Base-by-base conservation (phyloP, 2,329 filamentous ascomycete species). In the Paecilomyces formosus region DNA sequence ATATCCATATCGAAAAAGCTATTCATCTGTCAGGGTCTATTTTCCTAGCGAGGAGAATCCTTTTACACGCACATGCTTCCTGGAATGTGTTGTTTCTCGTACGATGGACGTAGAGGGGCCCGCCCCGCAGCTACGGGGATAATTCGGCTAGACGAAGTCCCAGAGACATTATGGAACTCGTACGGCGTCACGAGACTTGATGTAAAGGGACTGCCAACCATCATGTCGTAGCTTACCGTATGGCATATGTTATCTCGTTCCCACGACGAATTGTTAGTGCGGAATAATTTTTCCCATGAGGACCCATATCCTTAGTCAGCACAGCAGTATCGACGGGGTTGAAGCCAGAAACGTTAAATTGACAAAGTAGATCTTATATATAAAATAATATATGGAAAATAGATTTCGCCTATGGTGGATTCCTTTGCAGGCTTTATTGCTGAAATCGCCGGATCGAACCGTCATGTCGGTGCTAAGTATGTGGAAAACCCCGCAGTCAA, bases 1-100 rank as follows among this genome's bases (percentile, higher is more conserved):
- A 58, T 15, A 22, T 70, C 67, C 64, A 71, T 67, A 49, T 70
- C 62, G 55, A 72, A 67, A 55, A 71, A 69, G 8, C 69, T 71
- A 24, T n/a, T 15, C 18, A 13, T 54, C 33, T 35, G 55, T 55
- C 49, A 54, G n/a, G 39, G 35, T 49, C 31, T 31, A 18, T 57
- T 13, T 12, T 18, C 22, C 33, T 13, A 24, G 28, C 4, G 9
- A n/a, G 39, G 39, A n/a, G 39, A 9, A 18, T 15, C 9, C 8
- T 9, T 18, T n/a, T 45, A 1, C 4, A 49, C 57, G 30, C 64
- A 69, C 67, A 68, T 55, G 8, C 66, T 65, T 6, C 61, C 60
- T 22, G 66, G 65, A n/a, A 69, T 65, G 21, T 68, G 65, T 9
- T 63, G 60, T 3, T 55, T 52, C 35, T 61, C 45, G 22, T 58